Conservation (phyloP, 176 grass and related monocot genomes). For the Puccinellia tenuiflora region DNA sequence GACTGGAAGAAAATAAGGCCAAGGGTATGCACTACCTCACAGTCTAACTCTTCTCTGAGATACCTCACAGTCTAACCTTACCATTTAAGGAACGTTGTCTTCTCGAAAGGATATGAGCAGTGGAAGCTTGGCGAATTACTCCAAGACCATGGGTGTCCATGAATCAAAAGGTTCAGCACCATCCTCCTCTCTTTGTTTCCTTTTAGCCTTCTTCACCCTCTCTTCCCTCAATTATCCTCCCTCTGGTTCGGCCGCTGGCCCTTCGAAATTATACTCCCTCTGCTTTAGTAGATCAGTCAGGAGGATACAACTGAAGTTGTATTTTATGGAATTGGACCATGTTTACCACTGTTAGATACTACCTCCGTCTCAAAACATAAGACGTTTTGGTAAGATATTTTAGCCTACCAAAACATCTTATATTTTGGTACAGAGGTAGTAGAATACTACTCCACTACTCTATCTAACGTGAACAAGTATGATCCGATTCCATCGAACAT, state of each 20-base stretch:
- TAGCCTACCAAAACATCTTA: no score
- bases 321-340: not conserved
- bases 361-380: no score
- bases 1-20: not conserved
- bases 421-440: no score
- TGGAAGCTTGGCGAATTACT: conserved; percentile 8
- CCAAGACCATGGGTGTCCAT: not conserved
- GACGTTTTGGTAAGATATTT: no score
- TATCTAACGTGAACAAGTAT: not conserved
- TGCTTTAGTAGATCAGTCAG: not conserved
- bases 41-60: not conserved
- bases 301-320: not conserved
- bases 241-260: no score
- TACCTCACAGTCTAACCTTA: not conserved
- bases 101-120: conserved; percentile 20
- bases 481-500: not conserved
- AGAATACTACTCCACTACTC: not conserved
- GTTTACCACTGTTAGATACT: not conserved
- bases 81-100: not conserved
- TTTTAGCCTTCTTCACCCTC: conserved; percentile 10
- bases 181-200: not conserved
- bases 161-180: conserved; percentile 29
- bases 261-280: not conserved
- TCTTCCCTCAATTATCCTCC: not conserved
- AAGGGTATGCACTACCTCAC: not conserved